These are phyloP conservation scores for Ceratobasidium sp. DNA, from an alignment of 1,284 basidiomycete genomes.

Conservation along the genomic window DNA sequence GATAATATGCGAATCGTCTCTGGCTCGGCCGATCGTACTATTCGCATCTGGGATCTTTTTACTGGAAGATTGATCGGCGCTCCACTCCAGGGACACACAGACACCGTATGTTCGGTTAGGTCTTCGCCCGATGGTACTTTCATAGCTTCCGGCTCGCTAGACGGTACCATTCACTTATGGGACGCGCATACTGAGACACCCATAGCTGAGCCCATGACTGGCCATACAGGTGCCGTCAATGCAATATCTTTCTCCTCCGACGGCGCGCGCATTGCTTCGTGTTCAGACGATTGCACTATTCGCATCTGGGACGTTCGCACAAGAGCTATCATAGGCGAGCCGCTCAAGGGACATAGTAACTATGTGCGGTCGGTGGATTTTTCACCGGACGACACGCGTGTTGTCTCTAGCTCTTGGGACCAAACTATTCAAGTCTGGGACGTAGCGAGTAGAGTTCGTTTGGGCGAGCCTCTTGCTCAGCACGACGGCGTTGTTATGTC, in stretches of 20 bases:
- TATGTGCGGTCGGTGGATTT: neutral
- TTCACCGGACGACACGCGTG: neutral
- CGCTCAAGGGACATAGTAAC: neutral
- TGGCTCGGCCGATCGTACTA: slow-evolving; percentile 13
- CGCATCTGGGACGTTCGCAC: neutral
- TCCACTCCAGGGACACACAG: neutral
- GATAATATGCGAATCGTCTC: slow-evolving; percentile 1
- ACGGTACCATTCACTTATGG: slow-evolving; percentile 6
- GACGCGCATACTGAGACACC: neutral
- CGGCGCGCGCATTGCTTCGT: neutral
- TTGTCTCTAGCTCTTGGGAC: neutral
- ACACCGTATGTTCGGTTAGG: neutral
- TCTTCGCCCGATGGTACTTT: slow-evolving; percentile 20
- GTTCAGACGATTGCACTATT: slow-evolving; percentile 19
- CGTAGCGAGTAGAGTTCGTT: neutral
- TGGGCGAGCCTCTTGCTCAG: neutral
- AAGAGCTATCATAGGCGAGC: neutral
- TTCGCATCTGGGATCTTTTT: neutral
- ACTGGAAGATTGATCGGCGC: neutral
- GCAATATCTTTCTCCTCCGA: slow-evolving; percentile 2
- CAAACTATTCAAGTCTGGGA: neutral
- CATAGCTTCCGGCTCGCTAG: slow-evolving; percentile 9
- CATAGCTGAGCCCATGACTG: neutral
- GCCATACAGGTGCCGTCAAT: neutral
- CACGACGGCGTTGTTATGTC: neutral